Evolutionary conservation across 2,329 filamentous ascomycete genomes (phyloP).

Genomic region (Colletotrichum eleusines): DNA sequence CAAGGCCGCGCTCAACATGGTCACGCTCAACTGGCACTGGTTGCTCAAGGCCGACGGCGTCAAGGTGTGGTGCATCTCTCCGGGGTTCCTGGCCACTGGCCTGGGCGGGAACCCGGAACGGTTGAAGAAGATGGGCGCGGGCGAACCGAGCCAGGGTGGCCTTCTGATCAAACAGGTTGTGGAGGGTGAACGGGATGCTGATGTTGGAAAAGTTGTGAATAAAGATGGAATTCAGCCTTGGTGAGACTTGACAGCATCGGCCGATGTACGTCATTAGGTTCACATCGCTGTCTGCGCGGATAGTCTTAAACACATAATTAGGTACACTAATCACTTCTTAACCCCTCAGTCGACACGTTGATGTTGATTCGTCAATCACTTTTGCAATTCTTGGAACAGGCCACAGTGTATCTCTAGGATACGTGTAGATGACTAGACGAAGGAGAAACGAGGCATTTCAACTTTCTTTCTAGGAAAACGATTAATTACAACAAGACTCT

Average conservation of each 20-base stretch:
- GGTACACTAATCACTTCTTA: too few relatives aligned
- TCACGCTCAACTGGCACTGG: slow-evolving; percentile 60
- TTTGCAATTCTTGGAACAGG: too few relatives aligned
- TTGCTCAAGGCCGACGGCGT: slow-evolving; percentile 61
- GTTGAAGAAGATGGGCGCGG: slow-evolving; percentile 51
- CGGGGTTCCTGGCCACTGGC: slow-evolving; percentile 62
- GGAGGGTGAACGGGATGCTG: slow-evolving; percentile 56
- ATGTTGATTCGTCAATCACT: too few relatives aligned
- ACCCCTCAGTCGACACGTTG: too few relatives aligned
- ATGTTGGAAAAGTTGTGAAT: slow-evolving; percentile 55
- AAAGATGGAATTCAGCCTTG: slow-evolving; percentile 49
- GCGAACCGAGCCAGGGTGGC: slow-evolving; percentile 53
- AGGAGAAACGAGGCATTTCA: too few relatives aligned
- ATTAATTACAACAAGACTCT: too few relatives aligned
- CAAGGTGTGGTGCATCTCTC: slow-evolving; percentile 61
- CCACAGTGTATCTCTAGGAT: too few relatives aligned
- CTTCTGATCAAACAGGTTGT: slow-evolving; percentile 54
- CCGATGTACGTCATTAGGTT: neutral
- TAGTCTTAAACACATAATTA: too few relatives aligned
- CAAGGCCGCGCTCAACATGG: slow-evolving; percentile 62
- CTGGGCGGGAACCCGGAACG: slow-evolving; percentile 51
- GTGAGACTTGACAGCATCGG: slow-evolving; percentile 40
- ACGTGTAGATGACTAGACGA: too few relatives aligned
- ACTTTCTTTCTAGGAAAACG: too few relatives aligned
- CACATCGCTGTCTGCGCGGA: too few relatives aligned